A percentile compares a stretch with the other conserved stretches of the same genome.
phyloP scores from a whole-genome alignment of 1,139 yeast species.

The Sugiyamaella pinicola region DNA sequence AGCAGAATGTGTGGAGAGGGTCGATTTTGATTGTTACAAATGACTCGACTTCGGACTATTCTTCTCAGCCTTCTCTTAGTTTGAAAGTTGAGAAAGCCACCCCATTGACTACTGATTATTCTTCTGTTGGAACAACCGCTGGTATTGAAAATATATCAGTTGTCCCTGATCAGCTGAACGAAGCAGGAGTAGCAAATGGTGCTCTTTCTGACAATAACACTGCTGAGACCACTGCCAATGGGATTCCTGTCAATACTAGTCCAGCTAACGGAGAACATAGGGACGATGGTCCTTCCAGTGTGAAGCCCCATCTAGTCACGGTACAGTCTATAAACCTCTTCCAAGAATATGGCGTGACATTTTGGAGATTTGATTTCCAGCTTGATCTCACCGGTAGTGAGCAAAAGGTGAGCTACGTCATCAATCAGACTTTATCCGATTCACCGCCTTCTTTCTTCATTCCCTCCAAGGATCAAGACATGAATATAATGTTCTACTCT shows the following conservation, averaged over 20 bases:
- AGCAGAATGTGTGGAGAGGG: constrained; percentile 59
- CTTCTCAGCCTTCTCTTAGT: constrained; percentile 25
- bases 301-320: too few species aligned
- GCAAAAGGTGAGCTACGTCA: constrained; percentile 61
- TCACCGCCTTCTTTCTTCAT: constrained; percentile 50
- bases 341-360: constrained; percentile 52
- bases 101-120: background rate
- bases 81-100: background rate
- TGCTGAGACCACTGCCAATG: background rate
- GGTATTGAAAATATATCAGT: too few species aligned
- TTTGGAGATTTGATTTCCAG: constrained; percentile 64
- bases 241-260: too few species aligned
- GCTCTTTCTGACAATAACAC: too few species aligned
- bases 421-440: constrained; percentile 50
- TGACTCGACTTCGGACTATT: constrained; percentile 42
- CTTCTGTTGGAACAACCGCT: too few species aligned
- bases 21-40: constrained; percentile 63
- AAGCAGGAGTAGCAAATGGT: too few species aligned
- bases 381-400: constrained; percentile 51
- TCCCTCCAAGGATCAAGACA: constrained; percentile 60
- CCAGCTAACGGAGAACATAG: too few species aligned
- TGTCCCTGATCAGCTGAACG: too few species aligned
- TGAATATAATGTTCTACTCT: constrained; percentile 80
- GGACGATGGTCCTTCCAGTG: constrained; percentile 1
- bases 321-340: constrained; percentile 39